Evolutionary conservation across 2,329 filamentous ascomycete species (phyloP).

Genomic region (Scedosporium minutisporum): DNA sequence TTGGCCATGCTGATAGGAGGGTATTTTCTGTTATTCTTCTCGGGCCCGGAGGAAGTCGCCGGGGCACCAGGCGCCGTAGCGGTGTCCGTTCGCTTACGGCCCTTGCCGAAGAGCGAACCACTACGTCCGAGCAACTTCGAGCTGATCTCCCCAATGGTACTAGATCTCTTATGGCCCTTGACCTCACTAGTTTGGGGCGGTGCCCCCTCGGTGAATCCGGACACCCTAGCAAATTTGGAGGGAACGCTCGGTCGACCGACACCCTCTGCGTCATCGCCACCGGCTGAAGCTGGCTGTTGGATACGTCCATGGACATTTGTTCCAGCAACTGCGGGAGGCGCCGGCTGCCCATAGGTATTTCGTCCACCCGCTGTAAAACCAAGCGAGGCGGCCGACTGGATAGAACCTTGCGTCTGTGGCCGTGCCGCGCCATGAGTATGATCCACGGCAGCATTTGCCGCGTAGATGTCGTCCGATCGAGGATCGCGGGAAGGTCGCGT

Average conservation of each 20-base stretch:
- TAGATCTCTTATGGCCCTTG: conserved; percentile 58
- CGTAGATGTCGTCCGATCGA: conserved; percentile 36
- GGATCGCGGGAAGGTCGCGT: conserved; percentile 11
- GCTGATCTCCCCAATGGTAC: conserved; percentile 70
- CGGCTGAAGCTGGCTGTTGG: conserved; percentile 55
- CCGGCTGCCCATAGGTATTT: conserved; percentile 74
- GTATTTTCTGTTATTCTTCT: conserved; percentile 62
- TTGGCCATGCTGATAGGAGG: conserved; percentile 88
- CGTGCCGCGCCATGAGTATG: conserved; percentile 20
- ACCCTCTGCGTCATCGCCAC: conserved; percentile 62
- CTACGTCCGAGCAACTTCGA: conserved; percentile 79
- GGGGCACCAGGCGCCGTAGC: conserved; percentile 18
- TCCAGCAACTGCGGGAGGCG: conserved; percentile 74
- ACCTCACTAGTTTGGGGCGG: conserved; percentile 17
- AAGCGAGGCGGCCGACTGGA: conserved; percentile 59
- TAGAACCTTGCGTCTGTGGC: conserved; percentile 74
- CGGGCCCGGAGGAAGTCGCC: conserved; percentile 17
- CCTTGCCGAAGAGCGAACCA: conserved; percentile 66
- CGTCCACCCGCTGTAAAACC: conserved; percentile 47
- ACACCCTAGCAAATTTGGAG: conserved; percentile 47
- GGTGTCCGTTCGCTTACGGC: conserved; percentile 39
- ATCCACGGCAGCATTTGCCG: conserved; percentile 5
- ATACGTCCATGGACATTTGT: conserved; percentile 86
- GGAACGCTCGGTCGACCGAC: conserved; percentile 53
- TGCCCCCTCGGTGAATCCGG: conserved; percentile 40